A percentile compares a stretch with the other conserved stretches of the same genome.
These are phyloP conservation scores for Cicer bijugum DNA, from an alignment of 306 rosid species.

Conservation along the genomic window DNA sequence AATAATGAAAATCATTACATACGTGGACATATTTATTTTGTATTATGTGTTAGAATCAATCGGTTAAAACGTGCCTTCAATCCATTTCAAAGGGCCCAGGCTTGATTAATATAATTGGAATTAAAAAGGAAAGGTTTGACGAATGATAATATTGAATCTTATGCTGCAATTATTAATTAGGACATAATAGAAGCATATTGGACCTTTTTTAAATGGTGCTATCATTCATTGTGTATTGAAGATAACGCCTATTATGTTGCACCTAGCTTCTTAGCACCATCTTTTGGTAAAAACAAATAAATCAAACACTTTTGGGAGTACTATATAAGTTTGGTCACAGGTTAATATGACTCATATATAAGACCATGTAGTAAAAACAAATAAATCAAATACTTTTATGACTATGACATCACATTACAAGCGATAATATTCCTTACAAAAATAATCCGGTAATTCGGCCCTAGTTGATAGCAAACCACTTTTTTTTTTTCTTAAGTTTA, in stretches of 20 bases:
- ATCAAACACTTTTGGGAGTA: not conserved
- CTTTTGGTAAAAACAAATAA: not conserved
- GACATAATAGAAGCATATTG: constrained; percentile 34
- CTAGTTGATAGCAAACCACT: no score
- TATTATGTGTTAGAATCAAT: constrained; percentile 41
- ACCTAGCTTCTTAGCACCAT: constrained; percentile 32
- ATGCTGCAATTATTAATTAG: constrained; percentile 38
- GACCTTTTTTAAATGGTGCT: constrained; percentile 5
- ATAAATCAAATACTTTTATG: not conserved
- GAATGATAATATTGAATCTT: constrained; percentile 37
- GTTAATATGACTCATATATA: no score
- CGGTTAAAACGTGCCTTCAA: constrained; percentile 44
- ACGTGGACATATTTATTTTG: constrained; percentile 11
- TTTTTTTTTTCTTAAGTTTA: no score
- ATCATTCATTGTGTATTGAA: not conserved
- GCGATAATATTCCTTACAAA: constrained; percentile 35
- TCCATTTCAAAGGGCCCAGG: constrained; percentile 48
- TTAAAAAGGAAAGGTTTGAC: constrained; percentile 11
- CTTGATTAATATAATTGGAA: constrained; percentile 19
- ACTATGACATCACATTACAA: not conserved
- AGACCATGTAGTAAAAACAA: not conserved
- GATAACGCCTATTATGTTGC: constrained; percentile 23
- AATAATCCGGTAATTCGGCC: not conserved
- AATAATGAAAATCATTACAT: constrained; percentile 26
- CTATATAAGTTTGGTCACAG: no score